Conservation (phyloP, 2,329 filamentous ascomycete genomes). For the Epichloe brachyelytri region DNA sequence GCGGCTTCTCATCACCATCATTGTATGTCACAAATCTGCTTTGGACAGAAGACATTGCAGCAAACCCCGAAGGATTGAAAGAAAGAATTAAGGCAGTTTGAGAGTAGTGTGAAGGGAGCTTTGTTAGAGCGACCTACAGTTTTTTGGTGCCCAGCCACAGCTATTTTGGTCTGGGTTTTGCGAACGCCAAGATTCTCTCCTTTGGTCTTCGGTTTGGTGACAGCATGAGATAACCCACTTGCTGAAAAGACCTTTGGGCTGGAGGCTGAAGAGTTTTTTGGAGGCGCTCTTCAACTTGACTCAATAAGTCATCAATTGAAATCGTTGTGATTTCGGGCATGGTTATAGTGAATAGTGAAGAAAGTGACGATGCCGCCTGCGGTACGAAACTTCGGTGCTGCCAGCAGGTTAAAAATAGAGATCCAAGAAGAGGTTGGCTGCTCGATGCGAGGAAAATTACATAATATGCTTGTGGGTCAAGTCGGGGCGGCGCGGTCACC, state of each 20-base stretch:
- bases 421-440: too few species aligned
- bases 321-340: neutral
- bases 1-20: conserved; percentile 28
- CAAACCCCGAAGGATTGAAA: neutral
- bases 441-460: neutral
- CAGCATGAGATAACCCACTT: neutral
- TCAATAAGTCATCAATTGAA: neutral
- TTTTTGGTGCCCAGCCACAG: neutral
- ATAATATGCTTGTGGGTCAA: neutral
- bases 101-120: neutral
- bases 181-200: conserved; percentile 1
- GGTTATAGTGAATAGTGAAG: neutral
- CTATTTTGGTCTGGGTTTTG: neutral
- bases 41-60: neutral
- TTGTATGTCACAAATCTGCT: neutral
- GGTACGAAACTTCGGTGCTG: neutral
- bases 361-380: neutral
- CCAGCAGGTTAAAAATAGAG: neutral
- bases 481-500: neutral
- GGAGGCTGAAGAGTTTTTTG: neutral
- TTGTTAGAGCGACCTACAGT: neutral
- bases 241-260: neutral
- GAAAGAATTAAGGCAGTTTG: neutral
- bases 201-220: neutral
- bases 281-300: conserved; percentile 1